Base-by-base conservation (phyloP, 129 eudicot genomes). In the Deinandra increscens region DNA sequence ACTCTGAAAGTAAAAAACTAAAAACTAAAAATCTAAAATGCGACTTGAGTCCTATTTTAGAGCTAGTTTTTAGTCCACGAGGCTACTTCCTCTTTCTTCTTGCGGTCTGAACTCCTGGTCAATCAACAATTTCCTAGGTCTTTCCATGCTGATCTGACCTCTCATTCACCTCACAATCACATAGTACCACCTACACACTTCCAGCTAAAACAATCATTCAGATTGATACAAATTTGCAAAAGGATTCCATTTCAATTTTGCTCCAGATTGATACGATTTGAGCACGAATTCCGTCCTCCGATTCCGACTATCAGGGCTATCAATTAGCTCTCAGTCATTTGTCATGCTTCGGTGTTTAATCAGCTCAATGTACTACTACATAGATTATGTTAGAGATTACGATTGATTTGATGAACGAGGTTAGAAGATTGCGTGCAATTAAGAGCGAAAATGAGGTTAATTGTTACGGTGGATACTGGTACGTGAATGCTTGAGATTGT, bases 41-140 rank as follows among this genome's bases (percentile, higher is more conserved):
- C 17, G 31, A 7, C 36, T 65, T 10, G 31, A 26, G 31, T 26
- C 31, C 31, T 26, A 1, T 26, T 26, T 26, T 26, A 26, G 31
- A 26, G 3, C 31, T 26, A 26, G 31, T 26, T 26, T n/a, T 26
- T 45, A 10, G 42, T 9, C 71, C 76, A 60, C 68, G 68, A 61
- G 34, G 13, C 68, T 19, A 34, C 42, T 31, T 37, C 55, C 67
- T 66, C 56, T 56, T 66, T 60, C 66, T 58, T 66, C 75, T 37
- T 42, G 3, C 54, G 55, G 12, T 70, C 66, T 55, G 1, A 55
- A 70, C 66, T 22, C 75, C 75, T 58, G 74, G 45, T 58, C 61
- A 75, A 75, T 54, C 71, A 41, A 22, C 71, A 38, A 22, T 62
- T 64, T 50, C 26, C 53, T 73, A 73, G 64, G 78, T 73, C 66